These are phyloP conservation scores for Blumeria graminis DNA, from an alignment of 2,329 filamentous ascomycete genomes.

Conservation along the genomic window DNA sequence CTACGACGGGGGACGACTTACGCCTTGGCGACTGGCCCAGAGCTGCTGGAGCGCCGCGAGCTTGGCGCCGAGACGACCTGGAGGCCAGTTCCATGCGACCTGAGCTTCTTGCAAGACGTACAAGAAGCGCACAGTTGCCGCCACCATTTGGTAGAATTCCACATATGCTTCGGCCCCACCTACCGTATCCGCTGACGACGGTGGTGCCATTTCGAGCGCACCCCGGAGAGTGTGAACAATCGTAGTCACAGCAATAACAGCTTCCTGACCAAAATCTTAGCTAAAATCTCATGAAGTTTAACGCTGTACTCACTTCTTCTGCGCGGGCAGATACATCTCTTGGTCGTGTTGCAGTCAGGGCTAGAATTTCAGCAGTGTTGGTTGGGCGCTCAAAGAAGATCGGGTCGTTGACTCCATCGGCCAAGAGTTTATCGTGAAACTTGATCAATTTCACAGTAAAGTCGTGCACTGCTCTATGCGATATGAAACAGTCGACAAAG, in stretches of 20 bases:
- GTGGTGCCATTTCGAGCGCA: too few relatives aligned
- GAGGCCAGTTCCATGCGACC: conserved; percentile 7
- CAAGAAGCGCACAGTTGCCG: conserved; percentile 11
- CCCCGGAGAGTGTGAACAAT: too few relatives aligned
- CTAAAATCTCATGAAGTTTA: neutral
- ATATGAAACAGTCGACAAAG: too few relatives aligned
- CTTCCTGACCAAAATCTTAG: neutral
- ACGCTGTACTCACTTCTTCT: neutral
- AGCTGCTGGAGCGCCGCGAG: conserved; percentile 12
- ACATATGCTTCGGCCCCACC: neutral
- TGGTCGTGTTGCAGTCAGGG: too few relatives aligned
- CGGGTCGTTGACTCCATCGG: too few relatives aligned
- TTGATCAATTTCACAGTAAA: too few relatives aligned
- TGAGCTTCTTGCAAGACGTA: conserved; percentile 11
- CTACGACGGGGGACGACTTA: conserved; percentile 4
- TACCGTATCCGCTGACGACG: neutral
- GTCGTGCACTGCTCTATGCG: too few relatives aligned
- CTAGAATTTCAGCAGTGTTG: too few relatives aligned
- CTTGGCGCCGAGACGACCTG: neutral
- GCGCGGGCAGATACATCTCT: too few relatives aligned
- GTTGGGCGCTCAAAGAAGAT: too few relatives aligned
- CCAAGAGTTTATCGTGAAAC: too few relatives aligned
- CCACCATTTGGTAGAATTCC: conserved; percentile 12
- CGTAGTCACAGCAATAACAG: neutral
- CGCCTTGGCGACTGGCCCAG: conserved; percentile 14